Conservation (phyloP, 768 basidiomycete genomes). For the Russula virescens region DNA sequence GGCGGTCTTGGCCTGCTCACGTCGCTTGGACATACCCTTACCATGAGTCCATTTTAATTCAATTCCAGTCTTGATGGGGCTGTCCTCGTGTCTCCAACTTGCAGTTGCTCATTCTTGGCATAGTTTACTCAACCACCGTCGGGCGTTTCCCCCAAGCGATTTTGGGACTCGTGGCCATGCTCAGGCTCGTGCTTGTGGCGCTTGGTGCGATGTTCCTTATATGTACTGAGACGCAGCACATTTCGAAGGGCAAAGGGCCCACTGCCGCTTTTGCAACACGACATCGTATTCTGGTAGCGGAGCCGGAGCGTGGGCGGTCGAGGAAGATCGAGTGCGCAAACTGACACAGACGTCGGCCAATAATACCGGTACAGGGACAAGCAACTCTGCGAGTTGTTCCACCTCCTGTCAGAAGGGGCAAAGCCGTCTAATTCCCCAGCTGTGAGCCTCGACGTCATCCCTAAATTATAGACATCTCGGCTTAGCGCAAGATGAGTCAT, state of each 20-base stretch:
- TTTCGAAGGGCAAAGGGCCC: conserved; percentile 21
- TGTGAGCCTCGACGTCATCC: not conserved
- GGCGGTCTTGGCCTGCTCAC: conserved; percentile 66
- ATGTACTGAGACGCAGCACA: conserved; percentile 27
- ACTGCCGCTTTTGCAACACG: not conserved
- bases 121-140: conserved; percentile 61
- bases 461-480: too few relatives aligned
- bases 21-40: conserved; percentile 59
- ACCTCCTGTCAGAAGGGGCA: not conserved
- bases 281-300: not conserved
- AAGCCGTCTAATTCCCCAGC: conserved; percentile 1
- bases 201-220: conserved; percentile 44
- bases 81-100: not conserved
- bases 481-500: too few relatives aligned
- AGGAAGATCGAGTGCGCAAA: conserved; percentile 17
- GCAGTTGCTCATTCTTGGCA: conserved; percentile 65
- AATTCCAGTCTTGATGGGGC: not conserved
- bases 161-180: conserved; percentile 50
- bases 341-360: not conserved
- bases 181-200: conserved; percentile 45
- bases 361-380: not conserved
- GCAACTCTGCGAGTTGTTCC: not conserved
- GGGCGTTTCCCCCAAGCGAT: conserved; percentile 61
- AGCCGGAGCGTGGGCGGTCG: conserved; percentile 25
- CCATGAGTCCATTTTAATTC: conserved; percentile 30